Evolutionary conservation across 306 rosid genomes (phyloP), one percentile per base, ranked within the genome.

Genomic region (Senna tora): DNA sequence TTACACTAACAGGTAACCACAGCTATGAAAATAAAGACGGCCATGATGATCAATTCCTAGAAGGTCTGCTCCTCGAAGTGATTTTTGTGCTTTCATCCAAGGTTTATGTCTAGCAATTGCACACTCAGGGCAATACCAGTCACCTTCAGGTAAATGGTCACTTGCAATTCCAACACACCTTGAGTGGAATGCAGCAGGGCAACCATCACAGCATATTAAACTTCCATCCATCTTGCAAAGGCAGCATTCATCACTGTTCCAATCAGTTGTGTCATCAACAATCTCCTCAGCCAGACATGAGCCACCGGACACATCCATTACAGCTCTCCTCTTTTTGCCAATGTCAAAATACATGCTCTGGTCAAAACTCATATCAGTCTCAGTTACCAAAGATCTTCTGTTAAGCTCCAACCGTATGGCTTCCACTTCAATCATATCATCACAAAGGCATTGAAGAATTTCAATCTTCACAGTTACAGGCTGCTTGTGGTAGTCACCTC

Each of bases 121-220:
- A 82, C 99, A 95, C 85, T 95, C 99, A 6, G 99, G 99, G 84
- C 99, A 95, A 83, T 84, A 91, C 99, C 99, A 95, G 74, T 89
- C 96, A 80, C 99, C 99, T 52, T 88, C 96, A 4, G 99, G 99
- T 79, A 95, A 86, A 79, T 64, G 86, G 78, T 88, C 89, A 83
- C 52, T 81, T 42, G 80, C 77, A 74, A 91, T 67, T 67, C 97
- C 97, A 4, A 89, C 97, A 80, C 99, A 95, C 82, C 74, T 89
- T 59, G 96, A 89, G 83, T 95, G 99, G 76, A 85, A 95, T 69
- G 99, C 99, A 78, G 97, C 96, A 72, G 99, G 99, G 68, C 99
- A 95, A 34, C 99, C 99, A 82, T 95, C 99, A 76, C 99, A 95
- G 81, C 99, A 95, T 84, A 95, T 91, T 77, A 95, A 87, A 83